Conservation (phyloP, 2,329 filamentous ascomycete genomes). For the Volutella citrinella region DNA sequence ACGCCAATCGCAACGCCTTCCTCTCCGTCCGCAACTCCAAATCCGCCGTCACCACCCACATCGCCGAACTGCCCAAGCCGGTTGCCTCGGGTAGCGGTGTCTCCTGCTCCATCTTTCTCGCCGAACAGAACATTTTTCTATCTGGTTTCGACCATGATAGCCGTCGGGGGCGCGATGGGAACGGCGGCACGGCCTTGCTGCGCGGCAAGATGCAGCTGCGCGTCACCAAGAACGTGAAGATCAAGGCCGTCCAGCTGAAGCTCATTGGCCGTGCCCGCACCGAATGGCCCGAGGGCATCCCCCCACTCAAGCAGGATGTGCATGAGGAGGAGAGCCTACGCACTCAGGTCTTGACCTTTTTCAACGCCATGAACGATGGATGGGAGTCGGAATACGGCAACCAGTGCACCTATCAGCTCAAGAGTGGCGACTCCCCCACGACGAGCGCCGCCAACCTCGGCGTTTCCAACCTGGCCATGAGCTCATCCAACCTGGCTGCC, state of each 20-base stretch:
- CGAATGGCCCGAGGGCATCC: constrained; percentile 96
- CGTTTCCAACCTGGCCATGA: constrained; percentile 31
- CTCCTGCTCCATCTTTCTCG: constrained; percentile 68
- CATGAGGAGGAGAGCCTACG: constrained; percentile 82
- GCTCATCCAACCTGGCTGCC: constrained; percentile 29
- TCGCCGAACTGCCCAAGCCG: constrained; percentile 64
- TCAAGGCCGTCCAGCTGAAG: constrained; percentile 86
- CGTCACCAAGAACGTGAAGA: constrained; percentile 85
- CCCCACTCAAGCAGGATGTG: constrained; percentile 78
- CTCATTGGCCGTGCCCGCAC: constrained; percentile 83
- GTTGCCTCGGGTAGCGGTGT: constrained; percentile 77
- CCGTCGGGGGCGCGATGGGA: constrained; percentile 45
- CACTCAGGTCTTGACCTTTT: constrained; percentile 88
- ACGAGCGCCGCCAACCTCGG: constrained; percentile 33
- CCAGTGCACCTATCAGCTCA: constrained; percentile 55
- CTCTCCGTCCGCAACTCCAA: constrained; percentile 51
- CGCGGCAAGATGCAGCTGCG: constrained; percentile 79
- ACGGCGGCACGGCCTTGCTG: constrained; percentile 77
- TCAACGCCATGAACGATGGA: constrained; percentile 69
- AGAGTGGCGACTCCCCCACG: too few species aligned
- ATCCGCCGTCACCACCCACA: constrained; percentile 45
- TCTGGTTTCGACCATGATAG: constrained; percentile 75
- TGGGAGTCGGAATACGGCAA: constrained; percentile 63
- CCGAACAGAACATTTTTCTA: constrained; percentile 77
- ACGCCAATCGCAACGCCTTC: constrained; percentile 47